Conservation (phyloP, 163 green algal species). For the Scenedesmus sp. region DNA sequence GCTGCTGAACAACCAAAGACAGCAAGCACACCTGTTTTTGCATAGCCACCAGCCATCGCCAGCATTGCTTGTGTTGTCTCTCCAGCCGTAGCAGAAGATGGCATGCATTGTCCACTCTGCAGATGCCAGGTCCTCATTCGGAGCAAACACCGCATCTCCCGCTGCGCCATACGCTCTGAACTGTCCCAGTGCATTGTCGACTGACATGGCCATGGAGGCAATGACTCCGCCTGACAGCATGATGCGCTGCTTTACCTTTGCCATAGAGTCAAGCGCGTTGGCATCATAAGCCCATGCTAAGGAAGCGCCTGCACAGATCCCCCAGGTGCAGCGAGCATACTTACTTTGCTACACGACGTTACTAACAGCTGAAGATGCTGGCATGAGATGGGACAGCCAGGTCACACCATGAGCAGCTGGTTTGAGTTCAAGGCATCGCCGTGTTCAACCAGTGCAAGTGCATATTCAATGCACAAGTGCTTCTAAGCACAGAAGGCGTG, state of each 20-base stretch:
- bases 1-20: not conserved
- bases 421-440: too few relatives aligned
- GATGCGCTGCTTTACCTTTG: not conserved
- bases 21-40: not conserved
- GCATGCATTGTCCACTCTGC: not conserved
- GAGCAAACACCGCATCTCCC: not conserved
- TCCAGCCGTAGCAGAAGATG: not conserved
- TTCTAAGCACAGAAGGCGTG: too few relatives aligned
- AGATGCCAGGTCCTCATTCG: not conserved
- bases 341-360: too few relatives aligned
- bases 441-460: too few relatives aligned
- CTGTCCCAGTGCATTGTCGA: not conserved
- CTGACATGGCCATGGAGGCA: not conserved
- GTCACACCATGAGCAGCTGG: too few relatives aligned
- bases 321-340: too few relatives aligned
- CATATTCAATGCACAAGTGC: too few relatives aligned
- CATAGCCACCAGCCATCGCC: not conserved
- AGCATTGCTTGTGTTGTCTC: not conserved
- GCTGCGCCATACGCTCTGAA: not conserved
- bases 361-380: too few relatives aligned
- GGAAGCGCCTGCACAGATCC: not conserved
- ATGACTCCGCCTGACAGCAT: not conserved
- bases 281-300: not conserved
- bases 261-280: not conserved
- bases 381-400: too few relatives aligned